Base-by-base conservation (phyloP, 2,329 filamentous ascomycete genomes). In the Mycogone perniciosa region DNA sequence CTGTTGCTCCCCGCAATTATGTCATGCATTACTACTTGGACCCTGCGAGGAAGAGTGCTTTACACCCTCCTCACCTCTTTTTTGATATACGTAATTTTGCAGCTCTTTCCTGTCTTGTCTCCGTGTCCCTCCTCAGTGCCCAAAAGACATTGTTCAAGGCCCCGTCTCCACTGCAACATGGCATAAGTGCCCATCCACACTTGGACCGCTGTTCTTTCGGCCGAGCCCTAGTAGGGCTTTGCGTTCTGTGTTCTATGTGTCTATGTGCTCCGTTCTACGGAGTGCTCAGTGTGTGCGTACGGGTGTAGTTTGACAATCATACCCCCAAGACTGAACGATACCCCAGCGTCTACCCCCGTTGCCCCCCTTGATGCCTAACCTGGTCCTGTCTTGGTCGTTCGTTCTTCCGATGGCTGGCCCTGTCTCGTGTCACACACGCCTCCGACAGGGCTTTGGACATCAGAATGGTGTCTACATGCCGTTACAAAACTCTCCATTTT, bases 1-100 rank as follows among this genome's bases (percentile, higher is more conserved):
- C 9, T 38, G 35, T 38, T 38, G 46, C 59, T 64, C 66, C 63
- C 64, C 66, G 66, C 65, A 71, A 72, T 73, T 73, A 73, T 74
- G 70, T 71, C 71, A 73, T 72, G 71, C 69, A 67, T 67, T 43
- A 41, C 9, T 44, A 29, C 37, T 48, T 38, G 46, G 40, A 42
- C 51, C 37, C 46, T 50, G 51, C 38, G n/a, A 53, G 43, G 48
- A 31, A 35, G 31, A 35, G 31, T 48, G 38, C 41, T 39, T 30
- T 9, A 40, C 40, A 53, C 46, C 47, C 47, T 50, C 51, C 40
- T 46, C 34, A 35, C 31, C 42, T 50, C 45, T 48, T 46, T 53
- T 50, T 50, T 41, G 46, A 10, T 42, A 42, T 53, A 46, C 51
- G 46, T 42, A 53, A 53, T 45, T 53, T 53, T 20, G 20, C 20